Evolutionary conservation across 1,284 basidiomycete genomes (phyloP).

Genomic region (Ustilago sp.): DNA sequence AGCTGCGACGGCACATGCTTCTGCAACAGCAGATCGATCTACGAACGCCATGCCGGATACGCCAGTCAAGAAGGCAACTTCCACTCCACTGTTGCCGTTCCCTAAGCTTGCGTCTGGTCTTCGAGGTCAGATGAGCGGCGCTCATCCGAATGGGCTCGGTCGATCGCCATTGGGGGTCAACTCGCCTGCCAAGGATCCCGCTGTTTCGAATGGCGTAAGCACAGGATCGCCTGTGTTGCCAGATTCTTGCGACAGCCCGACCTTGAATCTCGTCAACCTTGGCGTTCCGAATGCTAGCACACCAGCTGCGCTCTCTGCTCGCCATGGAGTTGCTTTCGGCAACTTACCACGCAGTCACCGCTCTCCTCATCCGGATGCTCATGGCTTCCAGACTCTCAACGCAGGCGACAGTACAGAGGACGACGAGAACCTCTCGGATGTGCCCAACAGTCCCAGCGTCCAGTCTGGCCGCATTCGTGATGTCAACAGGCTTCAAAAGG

Average conservation of each 20-base stretch:
- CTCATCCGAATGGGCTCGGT: constrained; percentile 18
- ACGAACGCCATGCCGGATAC: constrained; percentile 70
- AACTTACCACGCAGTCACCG: constrained; percentile 33
- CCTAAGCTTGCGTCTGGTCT: constrained; percentile 37
- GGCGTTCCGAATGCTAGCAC: constrained; percentile 40
- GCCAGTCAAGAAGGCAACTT: constrained; percentile 65
- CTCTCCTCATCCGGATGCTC: constrained; percentile 19
- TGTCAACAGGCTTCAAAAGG: constrained; percentile 40
- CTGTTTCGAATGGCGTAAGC: constrained; percentile 13
- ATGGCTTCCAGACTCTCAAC: constrained; percentile 11
- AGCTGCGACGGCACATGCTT: constrained; percentile 57
- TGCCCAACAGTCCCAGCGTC: constrained; percentile 41
- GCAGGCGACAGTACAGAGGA: constrained; percentile 34
- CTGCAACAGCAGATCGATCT: constrained; percentile 27
- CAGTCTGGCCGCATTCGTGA: constrained; percentile 44
- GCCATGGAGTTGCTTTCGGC: constrained; percentile 26
- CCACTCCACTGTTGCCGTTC: constrained; percentile 43
- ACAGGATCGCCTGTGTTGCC: constrained; percentile 43
- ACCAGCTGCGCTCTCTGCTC: constrained; percentile 24
- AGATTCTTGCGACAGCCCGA: constrained; percentile 58
- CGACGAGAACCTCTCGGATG: constrained; percentile 40
- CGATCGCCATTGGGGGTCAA: constrained; percentile 39
- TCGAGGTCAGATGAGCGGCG: constrained; percentile 20
- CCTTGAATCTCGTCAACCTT: constrained; percentile 41
- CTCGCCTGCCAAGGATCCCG: constrained; percentile 29